Evolutionary conservation across 2,329 filamentous ascomycete genomes (phyloP).

Genomic region (Aspergillus costaricaensis): DNA sequence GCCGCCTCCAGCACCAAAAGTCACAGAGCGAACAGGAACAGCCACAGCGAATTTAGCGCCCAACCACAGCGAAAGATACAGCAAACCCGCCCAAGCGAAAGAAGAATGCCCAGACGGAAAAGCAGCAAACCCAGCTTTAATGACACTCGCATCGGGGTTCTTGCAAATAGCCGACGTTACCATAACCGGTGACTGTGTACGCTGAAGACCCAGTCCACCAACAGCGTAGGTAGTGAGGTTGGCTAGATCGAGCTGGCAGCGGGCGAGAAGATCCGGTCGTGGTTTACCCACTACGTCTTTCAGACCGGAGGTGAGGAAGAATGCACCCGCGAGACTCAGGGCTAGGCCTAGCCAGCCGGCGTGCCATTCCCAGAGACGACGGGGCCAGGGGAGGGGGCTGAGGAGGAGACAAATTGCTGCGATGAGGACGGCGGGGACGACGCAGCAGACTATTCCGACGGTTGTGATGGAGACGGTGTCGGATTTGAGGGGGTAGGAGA

Average conservation of each 20-base stretch:
- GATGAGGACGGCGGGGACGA: conserved; percentile 9
- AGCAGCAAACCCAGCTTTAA: not conserved
- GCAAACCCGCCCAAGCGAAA: conserved; percentile 1
- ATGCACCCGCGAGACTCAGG: conserved; percentile 3
- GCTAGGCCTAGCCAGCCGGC: not conserved
- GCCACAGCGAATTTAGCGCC: not conserved
- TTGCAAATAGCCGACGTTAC: not conserved
- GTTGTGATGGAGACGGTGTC: conserved; percentile 1
- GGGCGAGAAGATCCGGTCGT: conserved; percentile 4
- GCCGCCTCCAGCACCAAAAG: no score
- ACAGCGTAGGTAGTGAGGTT: not conserved
- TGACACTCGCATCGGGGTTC: not conserved
- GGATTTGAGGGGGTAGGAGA: conserved; percentile 1
- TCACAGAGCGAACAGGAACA: not conserved
- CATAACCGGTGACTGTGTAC: not conserved
- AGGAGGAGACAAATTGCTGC: conserved; percentile 3
- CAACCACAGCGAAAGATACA: conserved; percentile 1
- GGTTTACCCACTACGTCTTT: conserved; percentile 6
- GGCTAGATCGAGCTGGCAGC: not conserved
- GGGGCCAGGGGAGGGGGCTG: not conserved
- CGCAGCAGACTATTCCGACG: conserved; percentile 1
- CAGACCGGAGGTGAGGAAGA: conserved; percentile 6
- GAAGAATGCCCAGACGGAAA: conserved; percentile 2
- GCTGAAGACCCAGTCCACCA: not conserved
- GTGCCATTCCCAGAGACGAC: conserved; percentile 2